Evolutionary conservation across 139 green algal genomes (phyloP), one percentile per base, ranked within the genome.

Genomic region (Yamagishiella unicocca): DNA sequence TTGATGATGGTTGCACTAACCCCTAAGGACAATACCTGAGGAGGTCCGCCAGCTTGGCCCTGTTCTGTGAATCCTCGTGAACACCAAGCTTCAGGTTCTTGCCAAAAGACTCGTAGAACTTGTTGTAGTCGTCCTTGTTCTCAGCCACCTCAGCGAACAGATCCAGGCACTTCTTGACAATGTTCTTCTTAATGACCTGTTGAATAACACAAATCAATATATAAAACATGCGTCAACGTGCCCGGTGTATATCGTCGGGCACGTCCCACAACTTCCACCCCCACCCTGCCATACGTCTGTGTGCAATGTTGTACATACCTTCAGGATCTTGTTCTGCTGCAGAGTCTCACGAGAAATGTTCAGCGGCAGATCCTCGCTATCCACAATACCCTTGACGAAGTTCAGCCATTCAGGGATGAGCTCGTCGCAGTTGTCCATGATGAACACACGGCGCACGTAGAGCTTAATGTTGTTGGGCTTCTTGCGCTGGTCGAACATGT

Each of bases 341-440:
- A 99, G 96, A 93, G 95, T 99, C 94, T 99, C 98, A 85, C 98
- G 97, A 2, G 97, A 99, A 88, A 99, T 99, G 96, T 99, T 99
- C 33, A 99, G 94, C 12, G 98, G 98, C 84, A 99, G 93, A 91
- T 99, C 98, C 95, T 99, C 98, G 42, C 89, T 96, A 94, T 99
- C 98, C 2, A 99, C 98, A 75, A 99, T 96, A 82, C 98, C 98
- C 97, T 99, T 99, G 73, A 99, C 93, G 71, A 99, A 99, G 90
- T 71, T 88, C 58, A 99, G 92, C 91, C 95, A 99, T 95, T 99
- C 97, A 27, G 97, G 97, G 86, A 99, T 98, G 67, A 99, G 91
- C 87, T 99, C 97, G 83, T 99, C 98, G 93, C 98, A 99, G 96
- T 99, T 99, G 96, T 99, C 98, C 97, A 99, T 99, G 96, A 99